These are phyloP conservation scores for Saccharomyces jurei DNA, from an alignment of 805 yeast species.

Conservation along the genomic window DNA sequence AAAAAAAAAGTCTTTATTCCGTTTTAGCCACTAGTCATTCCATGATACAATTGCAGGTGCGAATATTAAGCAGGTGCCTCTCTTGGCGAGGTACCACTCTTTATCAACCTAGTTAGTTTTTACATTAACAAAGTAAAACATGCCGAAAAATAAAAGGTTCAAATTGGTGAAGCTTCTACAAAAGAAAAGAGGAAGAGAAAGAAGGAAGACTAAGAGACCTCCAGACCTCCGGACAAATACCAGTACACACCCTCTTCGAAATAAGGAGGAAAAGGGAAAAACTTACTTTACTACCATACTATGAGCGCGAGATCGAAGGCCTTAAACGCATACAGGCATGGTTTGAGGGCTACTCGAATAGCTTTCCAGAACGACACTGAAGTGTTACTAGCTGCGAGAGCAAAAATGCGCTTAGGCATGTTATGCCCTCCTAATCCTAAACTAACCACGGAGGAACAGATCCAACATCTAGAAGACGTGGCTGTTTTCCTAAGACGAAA, in stretches of 20 bases:
- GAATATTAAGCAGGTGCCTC: too few species aligned
- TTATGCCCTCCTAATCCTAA: slow-evolving; percentile 39
- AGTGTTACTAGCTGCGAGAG: slow-evolving; percentile 52
- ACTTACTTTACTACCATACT: neutral
- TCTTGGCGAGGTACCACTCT: neutral
- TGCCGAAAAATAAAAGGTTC: neutral
- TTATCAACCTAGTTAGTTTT: neutral
- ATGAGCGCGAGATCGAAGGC: slow-evolving; percentile 21
- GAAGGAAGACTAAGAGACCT: neutral
- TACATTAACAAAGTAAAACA: neutral
- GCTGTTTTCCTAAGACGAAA: slow-evolving; percentile 60
- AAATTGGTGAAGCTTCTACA: neutral
- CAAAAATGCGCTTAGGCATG: slow-evolving; percentile 47
- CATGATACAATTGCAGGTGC: neutral
- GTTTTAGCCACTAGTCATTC: too few species aligned
- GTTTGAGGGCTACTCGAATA: slow-evolving; percentile 55
- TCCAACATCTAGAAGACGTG: slow-evolving; percentile 59
- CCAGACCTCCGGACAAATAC: too few species aligned
- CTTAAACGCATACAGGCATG: slow-evolving; percentile 52
- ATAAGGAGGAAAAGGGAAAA: neutral
- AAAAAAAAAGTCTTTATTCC: neutral
- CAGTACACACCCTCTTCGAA: neutral
- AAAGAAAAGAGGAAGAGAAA: neutral
- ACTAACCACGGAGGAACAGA: slow-evolving; percentile 40
- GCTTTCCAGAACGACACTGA: slow-evolving; percentile 43